Evolutionary conservation across 2,329 filamentous ascomycete genomes (phyloP).

Genomic region (Trichophyton rubrum): DNA sequence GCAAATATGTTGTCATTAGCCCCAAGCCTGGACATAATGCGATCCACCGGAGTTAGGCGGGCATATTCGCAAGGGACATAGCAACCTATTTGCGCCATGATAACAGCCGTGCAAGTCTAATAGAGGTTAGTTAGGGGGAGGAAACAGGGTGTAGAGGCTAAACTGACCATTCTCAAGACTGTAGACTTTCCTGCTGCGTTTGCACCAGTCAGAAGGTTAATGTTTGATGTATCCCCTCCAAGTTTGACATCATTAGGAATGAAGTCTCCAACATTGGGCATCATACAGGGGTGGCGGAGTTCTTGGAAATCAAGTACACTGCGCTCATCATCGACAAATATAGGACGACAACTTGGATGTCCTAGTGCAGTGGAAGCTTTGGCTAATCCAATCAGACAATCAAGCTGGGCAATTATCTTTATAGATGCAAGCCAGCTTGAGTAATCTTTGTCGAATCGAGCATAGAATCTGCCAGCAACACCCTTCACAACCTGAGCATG

Average conservation of each 20-base stretch:
- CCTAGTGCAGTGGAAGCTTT: constrained; percentile 76
- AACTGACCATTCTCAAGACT: constrained; percentile 73
- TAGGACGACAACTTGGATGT: constrained; percentile 73
- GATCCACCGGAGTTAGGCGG: constrained; percentile 76
- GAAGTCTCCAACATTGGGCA: constrained; percentile 78
- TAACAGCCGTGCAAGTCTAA: constrained; percentile 84
- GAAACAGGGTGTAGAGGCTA: not conserved
- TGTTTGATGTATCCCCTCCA: constrained; percentile 67
- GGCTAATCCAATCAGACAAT: constrained; percentile 86
- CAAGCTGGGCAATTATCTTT: constrained; percentile 78
- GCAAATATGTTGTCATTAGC: constrained; percentile 99
- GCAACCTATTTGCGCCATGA: constrained; percentile 94
- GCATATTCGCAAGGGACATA: constrained; percentile 76
- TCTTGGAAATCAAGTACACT: constrained; percentile 86
- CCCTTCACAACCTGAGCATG: constrained; percentile 85
- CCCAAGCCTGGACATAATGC: constrained; percentile 95
- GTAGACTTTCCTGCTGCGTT: constrained; percentile 98
- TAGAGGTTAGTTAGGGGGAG: constrained; percentile 7
- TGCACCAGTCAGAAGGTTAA: constrained; percentile 84
- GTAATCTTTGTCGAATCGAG: constrained; percentile 79
- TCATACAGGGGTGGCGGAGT: constrained; percentile 88
- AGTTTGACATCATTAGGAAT: constrained; percentile 90
- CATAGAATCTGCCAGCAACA: constrained; percentile 69
- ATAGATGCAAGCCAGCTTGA: constrained; percentile 77
- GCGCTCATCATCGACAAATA: constrained; percentile 73